Evolutionary conservation across 2,329 filamentous ascomycete species (phyloP).

Genomic region (Phoma sp.): DNA sequence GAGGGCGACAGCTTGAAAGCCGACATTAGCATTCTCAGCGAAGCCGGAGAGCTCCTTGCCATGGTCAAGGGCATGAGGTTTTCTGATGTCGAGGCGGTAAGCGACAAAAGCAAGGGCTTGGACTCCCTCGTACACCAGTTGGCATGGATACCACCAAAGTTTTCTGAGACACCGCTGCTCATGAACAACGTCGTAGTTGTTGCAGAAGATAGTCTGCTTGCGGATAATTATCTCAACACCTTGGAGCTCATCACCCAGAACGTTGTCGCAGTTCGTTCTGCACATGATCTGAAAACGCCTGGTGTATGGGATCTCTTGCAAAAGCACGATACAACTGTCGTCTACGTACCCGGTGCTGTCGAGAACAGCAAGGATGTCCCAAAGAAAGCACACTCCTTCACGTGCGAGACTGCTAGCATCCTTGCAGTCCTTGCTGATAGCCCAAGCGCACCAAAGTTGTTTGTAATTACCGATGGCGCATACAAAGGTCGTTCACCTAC

Average conservation of each 20-base stretch:
- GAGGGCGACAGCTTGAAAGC: slow-evolving; percentile 33
- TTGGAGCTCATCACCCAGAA: slow-evolving; percentile 14
- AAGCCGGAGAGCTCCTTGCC: slow-evolving; percentile 39
- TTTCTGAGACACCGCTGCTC: slow-evolving; percentile 39
- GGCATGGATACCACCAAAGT: slow-evolving; percentile 47
- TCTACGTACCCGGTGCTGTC: slow-evolving; percentile 25
- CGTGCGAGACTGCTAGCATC: slow-evolving; percentile 28
- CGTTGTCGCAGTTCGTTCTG: slow-evolving; percentile 7
- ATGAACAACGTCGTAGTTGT: slow-evolving; percentile 36
- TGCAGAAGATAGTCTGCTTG: slow-evolving; percentile 24
- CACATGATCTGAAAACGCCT: slow-evolving; percentile 14
- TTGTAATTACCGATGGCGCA: slow-evolving; percentile 38
- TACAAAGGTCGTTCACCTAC: slow-evolving; percentile 33
- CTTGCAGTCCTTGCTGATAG: slow-evolving; percentile 22
- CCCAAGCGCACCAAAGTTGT: slow-evolving; percentile 29
- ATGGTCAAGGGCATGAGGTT: slow-evolving; percentile 48
- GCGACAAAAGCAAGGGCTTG: slow-evolving; percentile 26
- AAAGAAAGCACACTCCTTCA: slow-evolving; percentile 22
- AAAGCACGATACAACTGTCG: slow-evolving; percentile 15
- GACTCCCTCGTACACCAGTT: slow-evolving; percentile 47
- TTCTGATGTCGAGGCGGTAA: slow-evolving; percentile 48
- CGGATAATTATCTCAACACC: slow-evolving; percentile 24
- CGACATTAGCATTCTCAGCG: slow-evolving; percentile 38
- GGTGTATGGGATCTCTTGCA: slow-evolving; percentile 7
- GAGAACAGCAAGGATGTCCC: slow-evolving; percentile 12